A percentile compares a stretch with the other conserved stretches of the same genome.
These are phyloP conservation scores for Peterozyma toletana DNA, from an alignment of 805 yeast genomes.

Conservation along the genomic window DNA sequence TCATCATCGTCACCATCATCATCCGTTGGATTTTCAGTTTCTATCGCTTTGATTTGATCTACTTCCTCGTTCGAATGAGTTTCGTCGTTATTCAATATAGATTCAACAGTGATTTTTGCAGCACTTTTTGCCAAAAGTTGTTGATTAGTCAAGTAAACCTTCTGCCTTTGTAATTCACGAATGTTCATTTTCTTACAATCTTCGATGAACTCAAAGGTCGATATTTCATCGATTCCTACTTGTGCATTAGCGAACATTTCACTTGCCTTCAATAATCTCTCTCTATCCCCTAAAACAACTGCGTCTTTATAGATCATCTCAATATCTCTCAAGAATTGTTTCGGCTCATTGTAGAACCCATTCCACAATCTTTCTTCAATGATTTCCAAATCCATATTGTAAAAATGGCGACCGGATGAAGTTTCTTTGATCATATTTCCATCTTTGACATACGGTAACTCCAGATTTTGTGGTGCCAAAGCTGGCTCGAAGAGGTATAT, in stretches of 20 bases:
- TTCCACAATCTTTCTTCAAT: slow-evolving; percentile 96
- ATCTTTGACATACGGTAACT: slow-evolving; percentile 40
- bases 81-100: not conserved
- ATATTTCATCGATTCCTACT: slow-evolving; percentile 88
- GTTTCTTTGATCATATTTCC: slow-evolving; percentile 78
- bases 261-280: slow-evolving; percentile 70
- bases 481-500: slow-evolving; percentile 72
- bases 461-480: slow-evolving; percentile 22
- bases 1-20: slow-evolving; percentile 2
- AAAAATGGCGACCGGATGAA: slow-evolving; percentile 62
- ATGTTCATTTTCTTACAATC: slow-evolving; percentile 70
- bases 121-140: slow-evolving; percentile 1
- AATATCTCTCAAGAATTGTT: slow-evolving; percentile 79
- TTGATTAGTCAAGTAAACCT: slow-evolving; percentile 22
- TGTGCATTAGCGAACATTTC: slow-evolving; percentile 97
- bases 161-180: slow-evolving; percentile 55
- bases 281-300: slow-evolving; percentile 70
- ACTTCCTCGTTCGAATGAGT: not conserved
- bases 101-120: not conserved
- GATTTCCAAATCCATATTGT: slow-evolving; percentile 89
- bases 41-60: not conserved
- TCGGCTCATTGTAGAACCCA: slow-evolving; percentile 90
- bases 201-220: slow-evolving; percentile 58
- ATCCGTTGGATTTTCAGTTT: slow-evolving; percentile 4
- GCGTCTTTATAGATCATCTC: slow-evolving; percentile 81